Evolutionary conservation across 1,284 basidiomycete species (phyloP), one percentile per base, ranked within the genome.

Genomic region (Irpex sp.): DNA sequence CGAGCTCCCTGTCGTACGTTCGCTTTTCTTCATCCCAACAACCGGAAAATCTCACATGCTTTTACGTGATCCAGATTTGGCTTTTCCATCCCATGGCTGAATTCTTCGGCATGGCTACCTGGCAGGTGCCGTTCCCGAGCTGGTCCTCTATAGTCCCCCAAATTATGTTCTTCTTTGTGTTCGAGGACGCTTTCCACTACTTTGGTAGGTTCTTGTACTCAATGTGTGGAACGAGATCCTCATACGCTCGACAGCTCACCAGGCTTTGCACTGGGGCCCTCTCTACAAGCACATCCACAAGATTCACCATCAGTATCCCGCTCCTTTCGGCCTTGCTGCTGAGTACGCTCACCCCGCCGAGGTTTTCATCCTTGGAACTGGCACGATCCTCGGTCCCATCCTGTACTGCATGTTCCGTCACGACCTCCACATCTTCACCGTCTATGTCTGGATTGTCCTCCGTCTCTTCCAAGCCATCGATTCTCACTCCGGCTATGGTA

Each of bases 261-360:
- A 93, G 69, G 88, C 88, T 9, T 85, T 97, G 19, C 96, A 99
- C 80, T 93, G 86, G 71, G 93, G 94, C 59, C 80, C 87, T 4
- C 82, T 99, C 61, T 99, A 99, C 86, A 97, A 95, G 79, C 82
- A 97, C 77, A 95, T 98, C 67, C 96, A 99, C 87, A 98, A 98
- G 80, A 82, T 94, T 54, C 93, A 98, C 77, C 96, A 98, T 86
- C 95, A 97, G 73, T 98, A 96, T 78, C 91, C 91, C 19, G 96
- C 96, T 19, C 96, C 96, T 0, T 98, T 98, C 72, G 96, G 96
- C 69, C 86, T 99, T 37, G 95, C 96, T 7, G 96, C 97, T 12
- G 97, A 99, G 77, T 99, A 98, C 72, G 94, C 95, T 0, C 95
- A 98, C 76, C 95, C 95, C 0, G 87, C 93, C 12, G 95, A 98